phyloP scores from a whole-genome alignment of 2,329 filamentous ascomycete species.

The Neocatenulostroma microsporum region DNA sequence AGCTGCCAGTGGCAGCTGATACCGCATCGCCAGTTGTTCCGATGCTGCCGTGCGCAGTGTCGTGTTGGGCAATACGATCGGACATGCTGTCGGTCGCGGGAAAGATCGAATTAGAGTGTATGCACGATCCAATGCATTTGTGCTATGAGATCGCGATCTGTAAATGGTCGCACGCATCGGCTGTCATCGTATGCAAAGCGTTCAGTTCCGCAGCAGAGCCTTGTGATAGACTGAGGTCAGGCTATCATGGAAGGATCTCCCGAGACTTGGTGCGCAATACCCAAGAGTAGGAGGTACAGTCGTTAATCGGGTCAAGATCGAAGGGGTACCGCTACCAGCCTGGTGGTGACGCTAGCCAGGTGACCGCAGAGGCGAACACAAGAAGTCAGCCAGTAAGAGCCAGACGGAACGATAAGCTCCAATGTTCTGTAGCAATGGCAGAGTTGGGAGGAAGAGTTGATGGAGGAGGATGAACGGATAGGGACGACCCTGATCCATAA shows the following conservation, averaged over 20 bases:
- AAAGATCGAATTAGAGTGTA: not conserved
- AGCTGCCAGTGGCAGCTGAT: conserved; percentile 3
- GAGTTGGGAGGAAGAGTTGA: not conserved
- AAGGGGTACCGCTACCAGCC: not conserved
- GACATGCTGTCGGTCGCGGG: conserved; percentile 2
- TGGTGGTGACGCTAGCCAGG: not conserved
- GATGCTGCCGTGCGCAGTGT: not conserved
- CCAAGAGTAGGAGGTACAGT: not conserved
- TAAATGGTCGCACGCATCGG: too few species aligned
- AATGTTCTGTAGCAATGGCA: not conserved
- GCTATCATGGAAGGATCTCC: too few species aligned
- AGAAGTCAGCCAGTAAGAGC: not conserved
- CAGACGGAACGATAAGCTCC: too few species aligned
- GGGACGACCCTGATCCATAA: not conserved
- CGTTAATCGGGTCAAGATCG: not conserved
- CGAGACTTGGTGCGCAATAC: not conserved
- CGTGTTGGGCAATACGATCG: not conserved
- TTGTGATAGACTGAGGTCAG: too few species aligned
- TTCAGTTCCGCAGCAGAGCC: too few species aligned
- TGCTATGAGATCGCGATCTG: not conserved
- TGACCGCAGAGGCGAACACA: too few species aligned
- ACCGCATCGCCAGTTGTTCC: conserved; percentile 2
- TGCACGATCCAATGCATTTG: conserved; percentile 1
- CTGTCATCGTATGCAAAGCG: too few species aligned
- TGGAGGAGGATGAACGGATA: not conserved